Evolutionary conservation across 2,329 filamentous ascomycete species (phyloP).

Genomic region (Talaromyces sp.): DNA sequence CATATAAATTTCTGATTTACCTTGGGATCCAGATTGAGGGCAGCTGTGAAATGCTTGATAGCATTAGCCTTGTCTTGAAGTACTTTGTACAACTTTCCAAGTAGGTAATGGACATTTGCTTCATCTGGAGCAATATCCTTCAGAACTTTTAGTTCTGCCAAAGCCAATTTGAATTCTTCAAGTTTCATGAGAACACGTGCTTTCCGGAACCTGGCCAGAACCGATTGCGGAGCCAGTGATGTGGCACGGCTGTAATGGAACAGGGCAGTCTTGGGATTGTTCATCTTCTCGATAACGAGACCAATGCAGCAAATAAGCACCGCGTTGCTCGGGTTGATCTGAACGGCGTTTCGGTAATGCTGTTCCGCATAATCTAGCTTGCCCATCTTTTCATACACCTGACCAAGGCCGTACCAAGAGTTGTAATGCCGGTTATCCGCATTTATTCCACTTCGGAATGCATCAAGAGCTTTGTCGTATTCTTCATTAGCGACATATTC

Average conservation of each 20-base stretch:
- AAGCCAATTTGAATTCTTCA: slow-evolving; percentile 61
- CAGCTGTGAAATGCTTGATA: slow-evolving; percentile 91
- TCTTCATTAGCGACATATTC: slow-evolving; percentile 96
- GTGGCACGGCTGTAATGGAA: slow-evolving; percentile 77
- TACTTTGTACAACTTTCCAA: slow-evolving; percentile 62
- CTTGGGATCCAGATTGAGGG: slow-evolving; percentile 93
- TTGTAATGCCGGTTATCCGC: slow-evolving; percentile 91
- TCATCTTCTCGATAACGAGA: slow-evolving; percentile 80
- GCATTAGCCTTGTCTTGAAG: slow-evolving; percentile 60
- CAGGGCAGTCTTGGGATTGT: slow-evolving; percentile 71
- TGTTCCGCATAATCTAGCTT: slow-evolving; percentile 86
- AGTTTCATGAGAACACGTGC: slow-evolving; percentile 78
- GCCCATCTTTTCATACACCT: slow-evolving; percentile 82
- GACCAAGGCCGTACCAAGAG: slow-evolving; percentile 87
- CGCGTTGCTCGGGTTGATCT: slow-evolving; percentile 89
- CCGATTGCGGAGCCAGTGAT: slow-evolving; percentile 71
- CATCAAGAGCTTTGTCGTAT: slow-evolving; percentile 85
- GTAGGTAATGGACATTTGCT: slow-evolving; percentile 89
- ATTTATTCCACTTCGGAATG: slow-evolving; percentile 79
- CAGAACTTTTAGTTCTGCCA: slow-evolving; percentile 77
- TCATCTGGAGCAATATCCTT: slow-evolving; percentile 91
- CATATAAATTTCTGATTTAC: slow-evolving; percentile 44
- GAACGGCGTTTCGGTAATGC: slow-evolving; percentile 81
- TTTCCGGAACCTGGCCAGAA: slow-evolving; percentile 87
- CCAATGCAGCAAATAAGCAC: slow-evolving; percentile 91